These are phyloP conservation scores for Teratosphaeria zuluensis DNA, from an alignment of 2,329 filamentous ascomycete genomes.

Conservation along the genomic window DNA sequence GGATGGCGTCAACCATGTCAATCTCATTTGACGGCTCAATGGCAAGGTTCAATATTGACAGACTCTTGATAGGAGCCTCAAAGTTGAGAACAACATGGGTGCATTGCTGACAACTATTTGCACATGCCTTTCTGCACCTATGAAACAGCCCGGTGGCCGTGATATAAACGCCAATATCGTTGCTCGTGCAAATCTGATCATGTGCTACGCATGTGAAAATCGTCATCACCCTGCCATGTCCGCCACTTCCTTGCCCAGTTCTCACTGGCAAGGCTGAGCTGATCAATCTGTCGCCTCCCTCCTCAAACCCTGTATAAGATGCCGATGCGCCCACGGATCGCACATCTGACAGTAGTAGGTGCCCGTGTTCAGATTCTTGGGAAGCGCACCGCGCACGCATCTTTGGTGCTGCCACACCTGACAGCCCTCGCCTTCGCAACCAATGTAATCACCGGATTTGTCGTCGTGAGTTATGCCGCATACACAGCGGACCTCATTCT, in stretches of 20 bases:
- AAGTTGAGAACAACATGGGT: background rate
- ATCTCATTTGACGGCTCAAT: background rate
- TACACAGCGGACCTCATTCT: constrained; percentile 17
- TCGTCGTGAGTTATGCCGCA: constrained; percentile 16
- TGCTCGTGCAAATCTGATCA: background rate
- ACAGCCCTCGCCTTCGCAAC: constrained; percentile 14
- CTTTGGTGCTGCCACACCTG: constrained; percentile 21
- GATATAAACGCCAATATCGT: background rate
- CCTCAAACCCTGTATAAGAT: background rate
- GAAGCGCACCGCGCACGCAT: constrained; percentile 14
- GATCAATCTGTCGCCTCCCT: background rate
- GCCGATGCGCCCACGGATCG: constrained; percentile 9
- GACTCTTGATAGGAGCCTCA: too few relatives aligned
- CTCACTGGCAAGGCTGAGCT: background rate
- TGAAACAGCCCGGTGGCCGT: background rate
- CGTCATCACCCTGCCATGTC: background rate
- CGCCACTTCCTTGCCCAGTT: background rate
- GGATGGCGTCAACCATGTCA: background rate
- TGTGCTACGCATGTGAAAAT: background rate
- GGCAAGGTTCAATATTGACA: too few relatives aligned
- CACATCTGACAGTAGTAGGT: constrained; percentile 18
- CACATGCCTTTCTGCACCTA: background rate
- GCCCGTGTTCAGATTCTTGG: constrained; percentile 3
- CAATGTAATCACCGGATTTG: constrained; percentile 9
- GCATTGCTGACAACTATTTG: background rate